phyloP scores from a whole-genome alignment of 140 eudicot genomes.

The Ambrosia hybrid region DNA sequence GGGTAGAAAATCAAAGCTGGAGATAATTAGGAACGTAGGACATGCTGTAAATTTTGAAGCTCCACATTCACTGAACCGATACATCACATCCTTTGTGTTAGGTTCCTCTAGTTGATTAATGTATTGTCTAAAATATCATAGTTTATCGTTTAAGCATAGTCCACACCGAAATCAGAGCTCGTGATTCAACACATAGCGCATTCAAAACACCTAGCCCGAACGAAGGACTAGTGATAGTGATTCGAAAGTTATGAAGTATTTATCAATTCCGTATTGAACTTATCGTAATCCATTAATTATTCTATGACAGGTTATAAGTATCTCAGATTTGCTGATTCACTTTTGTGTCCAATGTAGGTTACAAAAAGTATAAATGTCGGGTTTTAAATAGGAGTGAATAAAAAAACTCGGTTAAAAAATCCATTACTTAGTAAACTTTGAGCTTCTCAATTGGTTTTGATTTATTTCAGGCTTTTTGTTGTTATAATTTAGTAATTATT shows the following conservation, averaged over 20 bases:
- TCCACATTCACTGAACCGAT: constrained; percentile 27
- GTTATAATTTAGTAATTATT: too few species aligned
- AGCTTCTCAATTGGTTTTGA: too few species aligned
- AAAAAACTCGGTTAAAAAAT: too few species aligned
- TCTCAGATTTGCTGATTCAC: too few species aligned
- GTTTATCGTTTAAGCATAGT: not conserved
- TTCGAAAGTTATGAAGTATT: not conserved
- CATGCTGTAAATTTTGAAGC: constrained; percentile 43
- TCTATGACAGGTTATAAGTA: not conserved
- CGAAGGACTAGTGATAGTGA: not conserved
- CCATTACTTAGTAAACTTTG: too few species aligned
- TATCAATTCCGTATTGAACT: not conserved
- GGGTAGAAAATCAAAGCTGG: constrained; percentile 35
- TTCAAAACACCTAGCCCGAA: not conserved
- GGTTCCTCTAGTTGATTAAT: constrained; percentile 2
- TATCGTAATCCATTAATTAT: not conserved
- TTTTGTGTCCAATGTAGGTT: too few species aligned
- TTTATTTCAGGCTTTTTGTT: too few species aligned
- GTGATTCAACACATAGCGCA: not conserved
- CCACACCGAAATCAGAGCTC: not conserved
- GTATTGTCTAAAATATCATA: not conserved
- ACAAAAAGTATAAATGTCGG: too few species aligned
- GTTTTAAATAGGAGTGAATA: too few species aligned
- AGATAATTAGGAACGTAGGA: constrained; percentile 34
- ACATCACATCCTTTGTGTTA: constrained; percentile 20